Evolutionary conservation across 2,329 filamentous ascomycete species (phyloP).

Genomic region (Coleophoma cylindrospora): DNA sequence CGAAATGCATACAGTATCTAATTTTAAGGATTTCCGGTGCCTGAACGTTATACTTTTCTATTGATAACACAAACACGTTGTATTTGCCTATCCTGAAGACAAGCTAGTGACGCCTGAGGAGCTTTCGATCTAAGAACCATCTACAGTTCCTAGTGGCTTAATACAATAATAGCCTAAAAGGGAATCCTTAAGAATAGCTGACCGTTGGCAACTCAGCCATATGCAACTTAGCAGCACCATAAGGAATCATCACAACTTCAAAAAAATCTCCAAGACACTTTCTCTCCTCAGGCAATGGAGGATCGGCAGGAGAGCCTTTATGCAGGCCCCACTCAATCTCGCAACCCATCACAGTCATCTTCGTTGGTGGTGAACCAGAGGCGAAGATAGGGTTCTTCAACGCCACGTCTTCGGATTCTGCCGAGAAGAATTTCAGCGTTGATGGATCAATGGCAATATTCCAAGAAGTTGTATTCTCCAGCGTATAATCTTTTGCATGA

Average conservation of each 20-base stretch:
- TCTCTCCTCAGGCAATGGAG: constrained; percentile 26
- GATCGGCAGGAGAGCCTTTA: constrained; percentile 28
- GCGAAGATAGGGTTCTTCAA: constrained; percentile 24
- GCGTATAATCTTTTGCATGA: constrained; percentile 28
- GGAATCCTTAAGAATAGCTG: not conserved
- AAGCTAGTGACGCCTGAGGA: no score
- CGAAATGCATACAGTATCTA: no score
- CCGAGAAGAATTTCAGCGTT: constrained; percentile 26
- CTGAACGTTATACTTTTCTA: no score
- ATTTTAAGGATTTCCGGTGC: no score
- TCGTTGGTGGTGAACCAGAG: constrained; percentile 28
- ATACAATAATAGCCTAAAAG: no score
- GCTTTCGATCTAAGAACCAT: no score
- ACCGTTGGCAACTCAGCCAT: constrained; percentile 36
- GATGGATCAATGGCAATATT: constrained; percentile 27
- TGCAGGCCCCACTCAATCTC: constrained; percentile 32
- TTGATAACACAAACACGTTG: no score
- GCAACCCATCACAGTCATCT: constrained; percentile 31
- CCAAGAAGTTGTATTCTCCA: constrained; percentile 27
- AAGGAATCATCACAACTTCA: constrained; percentile 35
- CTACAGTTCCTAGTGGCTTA: no score
- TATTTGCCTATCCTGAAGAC: no score
- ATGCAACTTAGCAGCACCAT: constrained; percentile 39
- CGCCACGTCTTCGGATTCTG: constrained; percentile 7
- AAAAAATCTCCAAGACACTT: constrained; percentile 30